phyloP scores from a whole-genome alignment of 441 rosid species.

The Erodium trifolium region DNA sequence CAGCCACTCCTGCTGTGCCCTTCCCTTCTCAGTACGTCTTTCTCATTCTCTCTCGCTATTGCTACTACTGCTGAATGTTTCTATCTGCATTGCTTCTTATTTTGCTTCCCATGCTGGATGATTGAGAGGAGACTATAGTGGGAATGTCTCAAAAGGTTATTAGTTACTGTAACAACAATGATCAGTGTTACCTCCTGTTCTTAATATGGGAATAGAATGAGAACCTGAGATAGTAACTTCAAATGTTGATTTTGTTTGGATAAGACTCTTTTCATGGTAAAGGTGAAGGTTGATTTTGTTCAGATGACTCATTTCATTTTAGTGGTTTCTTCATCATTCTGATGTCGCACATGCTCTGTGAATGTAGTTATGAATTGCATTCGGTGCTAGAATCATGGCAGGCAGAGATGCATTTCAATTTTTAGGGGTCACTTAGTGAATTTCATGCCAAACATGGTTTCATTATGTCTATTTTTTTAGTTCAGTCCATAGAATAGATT shows the following conservation, averaged over 20 bases:
- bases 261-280: too few species aligned
- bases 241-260: background rate
- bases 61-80: too few species aligned
- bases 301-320: background rate
- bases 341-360: background rate
- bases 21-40: conserved; percentile 70
- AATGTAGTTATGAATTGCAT: background rate
- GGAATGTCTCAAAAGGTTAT: too few species aligned
- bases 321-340: background rate
- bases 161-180: too few species aligned
- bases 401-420: background rate
- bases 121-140: background rate
- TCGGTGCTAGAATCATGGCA: background rate
- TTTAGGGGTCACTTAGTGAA: background rate
- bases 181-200: too few species aligned
- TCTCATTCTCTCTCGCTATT: background rate
- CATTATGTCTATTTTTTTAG: background rate
- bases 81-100: background rate
- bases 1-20: conserved; percentile 58
- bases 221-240: too few species aligned
- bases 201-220: too few species aligned
- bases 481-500: background rate
- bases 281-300: background rate
- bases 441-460: background rate
- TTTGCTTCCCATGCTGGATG: background rate